Evolutionary conservation across 1,284 basidiomycete species (phyloP), one percentile per base, ranked within the genome.

Genomic region (Pascua guehoae): DNA sequence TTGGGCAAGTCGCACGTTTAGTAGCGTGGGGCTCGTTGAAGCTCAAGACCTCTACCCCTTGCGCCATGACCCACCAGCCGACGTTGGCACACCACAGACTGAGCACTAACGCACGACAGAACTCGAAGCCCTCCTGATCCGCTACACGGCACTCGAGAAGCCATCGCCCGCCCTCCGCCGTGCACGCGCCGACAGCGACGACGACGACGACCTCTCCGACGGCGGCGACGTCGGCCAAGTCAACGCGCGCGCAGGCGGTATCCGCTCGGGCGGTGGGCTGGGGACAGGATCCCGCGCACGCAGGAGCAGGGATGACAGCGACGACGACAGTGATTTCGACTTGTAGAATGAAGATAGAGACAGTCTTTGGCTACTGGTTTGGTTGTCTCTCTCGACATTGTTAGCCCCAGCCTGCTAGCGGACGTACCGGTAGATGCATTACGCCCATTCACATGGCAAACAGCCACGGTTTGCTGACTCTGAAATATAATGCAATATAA

Each of bases 271-370:
- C 12, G 71, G 74, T 10, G 67, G 69, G 11, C 17, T 60, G n/a
- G 66, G 61, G 36, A 15, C 18, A 49, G 51, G 45, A 18, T 41
- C 40, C 3, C 42, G 56, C 18, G 43, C 49, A 1, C 64, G 60
- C 8, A 49, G 57, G 41, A 49, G 64, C 36, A 42, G 61, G 39
- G 66, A 57, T 15, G 66, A 71, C 36, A 67, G 66, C 43, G 60
- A 65, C 42, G 61, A 62, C 49, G 72, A 68, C 53, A 73, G 70
- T 60, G 75, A 75, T 60, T 78, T 74, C 60, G 76, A 78, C 54
- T 50, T 78, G 63, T 77, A 58, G 52, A 32, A 32, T 32, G 24
- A 7, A 3, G 24, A 32, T 32, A 32, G 24, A 32, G 7, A 32
- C 24, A 3, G 24, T 32, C 4, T 32, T 32, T 32, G 24, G 24